Conservation (phyloP, 805 yeast species). For the Lachancea kluyveri region DNA sequence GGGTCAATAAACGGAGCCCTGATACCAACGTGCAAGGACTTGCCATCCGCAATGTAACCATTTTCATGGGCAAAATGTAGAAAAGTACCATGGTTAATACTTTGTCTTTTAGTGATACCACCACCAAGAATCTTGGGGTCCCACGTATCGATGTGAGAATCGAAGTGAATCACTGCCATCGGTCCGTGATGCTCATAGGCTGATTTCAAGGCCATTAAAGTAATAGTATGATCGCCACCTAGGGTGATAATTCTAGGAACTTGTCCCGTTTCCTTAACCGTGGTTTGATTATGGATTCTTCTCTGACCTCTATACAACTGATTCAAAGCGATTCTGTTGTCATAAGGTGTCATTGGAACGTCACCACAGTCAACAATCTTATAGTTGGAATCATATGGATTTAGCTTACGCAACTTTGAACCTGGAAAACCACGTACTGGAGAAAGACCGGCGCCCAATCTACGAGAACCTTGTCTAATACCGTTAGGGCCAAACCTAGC, state of each 20-base stretch:
- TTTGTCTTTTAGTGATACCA: conserved; percentile 46
- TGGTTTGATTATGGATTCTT: conserved; percentile 38
- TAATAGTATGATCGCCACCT: conserved; percentile 59
- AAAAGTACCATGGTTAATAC: conserved; percentile 59
- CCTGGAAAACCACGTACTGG: conserved; percentile 36
- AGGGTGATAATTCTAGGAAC: conserved; percentile 43
- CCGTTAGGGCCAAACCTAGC: conserved; percentile 56
- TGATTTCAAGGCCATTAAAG: conserved; percentile 45
- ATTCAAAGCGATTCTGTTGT: conserved; percentile 48
- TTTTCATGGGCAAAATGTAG: conserved; percentile 60
- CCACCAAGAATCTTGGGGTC: conserved; percentile 56
- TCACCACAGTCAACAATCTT: conserved; percentile 53
- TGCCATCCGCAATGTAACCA: conserved; percentile 43
- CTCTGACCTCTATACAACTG: conserved; percentile 50
- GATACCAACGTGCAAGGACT: conserved; percentile 53
- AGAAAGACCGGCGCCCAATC: conserved; percentile 39
- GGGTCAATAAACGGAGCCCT: conserved; percentile 50
- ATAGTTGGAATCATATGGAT: conserved; percentile 40
- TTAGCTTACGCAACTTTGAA: conserved; percentile 32
- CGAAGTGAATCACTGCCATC: conserved; percentile 55
- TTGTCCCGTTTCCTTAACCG: conserved; percentile 16
- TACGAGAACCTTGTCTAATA: conserved; percentile 40
- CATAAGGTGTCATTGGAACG: conserved; percentile 56
- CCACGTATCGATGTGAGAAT: conserved; percentile 66
- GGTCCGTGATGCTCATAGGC: conserved; percentile 44